phyloP scores from a whole-genome alignment of 257 asterid genomes.

The Rauvolfia tetraphylla region DNA sequence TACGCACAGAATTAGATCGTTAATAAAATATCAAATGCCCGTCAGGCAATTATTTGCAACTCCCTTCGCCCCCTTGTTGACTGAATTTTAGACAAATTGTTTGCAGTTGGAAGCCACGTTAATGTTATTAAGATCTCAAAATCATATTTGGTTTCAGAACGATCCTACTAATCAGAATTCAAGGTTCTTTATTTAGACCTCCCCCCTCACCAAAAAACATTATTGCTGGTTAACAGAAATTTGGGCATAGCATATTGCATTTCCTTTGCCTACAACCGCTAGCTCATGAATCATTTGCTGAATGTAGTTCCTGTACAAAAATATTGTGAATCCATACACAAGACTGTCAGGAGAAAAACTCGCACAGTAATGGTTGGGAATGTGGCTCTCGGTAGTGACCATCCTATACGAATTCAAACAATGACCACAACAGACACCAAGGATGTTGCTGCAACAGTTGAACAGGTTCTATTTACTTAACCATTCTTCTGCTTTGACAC shows the following conservation, averaged over 20 bases:
- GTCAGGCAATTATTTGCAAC: neutral
- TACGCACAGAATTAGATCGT: neutral
- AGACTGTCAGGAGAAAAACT: slow-evolving; percentile 86
- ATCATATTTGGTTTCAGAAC: neutral
- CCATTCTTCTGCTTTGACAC: neutral
- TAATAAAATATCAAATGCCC: neutral
- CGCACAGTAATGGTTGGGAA: slow-evolving; percentile 96
- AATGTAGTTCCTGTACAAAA: slow-evolving; percentile 87
- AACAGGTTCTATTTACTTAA: slow-evolving; percentile 55
- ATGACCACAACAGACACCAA: slow-evolving; percentile 99
- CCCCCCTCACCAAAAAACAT: no score
- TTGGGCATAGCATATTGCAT: neutral
- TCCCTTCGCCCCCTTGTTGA: no score
- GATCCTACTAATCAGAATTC: neutral
- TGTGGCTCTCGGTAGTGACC: slow-evolving; percentile 93
- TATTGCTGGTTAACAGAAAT: neutral
- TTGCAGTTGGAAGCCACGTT: neutral
- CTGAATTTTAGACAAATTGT: neutral
- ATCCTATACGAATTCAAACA: slow-evolving; percentile 95
- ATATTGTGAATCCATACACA: slow-evolving; percentile 86
- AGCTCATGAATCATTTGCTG: slow-evolving; percentile 22
- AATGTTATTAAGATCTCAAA: neutral
- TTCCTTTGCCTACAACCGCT: neutral
- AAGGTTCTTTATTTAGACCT: neutral
- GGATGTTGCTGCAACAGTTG: slow-evolving; percentile 92